Evolutionary conservation across 2,329 filamentous ascomycete species (phyloP).

Genomic region (Diaporthe longicolla): DNA sequence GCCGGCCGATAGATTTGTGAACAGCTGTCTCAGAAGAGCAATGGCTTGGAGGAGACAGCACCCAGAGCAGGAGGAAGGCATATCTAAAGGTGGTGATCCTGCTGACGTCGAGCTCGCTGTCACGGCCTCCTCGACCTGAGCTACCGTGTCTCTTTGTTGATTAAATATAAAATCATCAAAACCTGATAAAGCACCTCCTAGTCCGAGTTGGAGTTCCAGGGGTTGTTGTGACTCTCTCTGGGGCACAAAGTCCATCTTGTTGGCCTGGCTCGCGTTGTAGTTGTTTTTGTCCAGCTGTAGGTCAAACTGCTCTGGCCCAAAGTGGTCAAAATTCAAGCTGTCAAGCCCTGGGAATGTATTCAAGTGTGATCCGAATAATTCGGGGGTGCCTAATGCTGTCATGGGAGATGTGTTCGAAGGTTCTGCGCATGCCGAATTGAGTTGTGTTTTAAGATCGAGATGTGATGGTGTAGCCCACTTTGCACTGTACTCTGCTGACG

Average conservation of each 20-base stretch:
- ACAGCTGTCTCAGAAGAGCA: constrained; percentile 47
- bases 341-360: not conserved
- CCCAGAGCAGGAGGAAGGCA: not conserved
- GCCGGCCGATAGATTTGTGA: constrained; percentile 36
- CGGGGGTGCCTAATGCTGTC: not conserved
- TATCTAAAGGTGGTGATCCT: not conserved
- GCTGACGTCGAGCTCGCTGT: not conserved
- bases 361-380: not conserved
- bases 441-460: not conserved
- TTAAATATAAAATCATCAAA: not conserved
- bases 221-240: not conserved
- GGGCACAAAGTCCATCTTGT: not conserved
- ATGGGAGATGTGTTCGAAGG: constrained; percentile 9
- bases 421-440: not conserved
- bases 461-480: constrained; percentile 7
- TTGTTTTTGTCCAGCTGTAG: not conserved
- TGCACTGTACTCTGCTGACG: not conserved
- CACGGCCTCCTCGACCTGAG: not conserved
- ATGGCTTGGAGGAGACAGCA: constrained; percentile 46
- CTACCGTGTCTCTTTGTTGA: not conserved
- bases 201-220: not conserved
- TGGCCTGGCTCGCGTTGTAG: not conserved
- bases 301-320: not conserved
- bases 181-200: not conserved
- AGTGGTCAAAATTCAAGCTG: not conserved